A percentile compares a stretch with the other conserved stretches of the same genome.
phyloP scores from a whole-genome alignment of 305 asterid species.

The Nicotiana rustica region DNA sequence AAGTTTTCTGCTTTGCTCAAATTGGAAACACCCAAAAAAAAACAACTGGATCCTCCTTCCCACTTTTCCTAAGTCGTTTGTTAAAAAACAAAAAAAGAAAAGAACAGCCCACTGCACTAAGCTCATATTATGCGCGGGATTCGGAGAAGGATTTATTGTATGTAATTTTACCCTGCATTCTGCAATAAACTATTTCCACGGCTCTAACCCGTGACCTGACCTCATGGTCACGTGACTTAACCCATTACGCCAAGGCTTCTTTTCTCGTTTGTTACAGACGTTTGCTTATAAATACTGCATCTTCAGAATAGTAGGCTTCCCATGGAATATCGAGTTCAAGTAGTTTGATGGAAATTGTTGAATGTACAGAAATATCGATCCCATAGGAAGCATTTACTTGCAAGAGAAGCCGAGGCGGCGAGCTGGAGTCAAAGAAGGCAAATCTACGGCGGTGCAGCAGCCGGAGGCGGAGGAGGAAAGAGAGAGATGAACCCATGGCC shows the following conservation, averaged over 20 bases:
- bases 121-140: no score
- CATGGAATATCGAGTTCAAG: background rate
- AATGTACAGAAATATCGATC: constrained; percentile 82
- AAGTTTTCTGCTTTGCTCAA: background rate
- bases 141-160: no score
- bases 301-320: background rate
- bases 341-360: background rate
- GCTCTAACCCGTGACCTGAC: no score
- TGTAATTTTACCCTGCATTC: no score
- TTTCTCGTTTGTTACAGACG: background rate
- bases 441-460: constrained; percentile 48
- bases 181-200: no score
- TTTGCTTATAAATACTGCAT: background rate
- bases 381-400: constrained; percentile 84
- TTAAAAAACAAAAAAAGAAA: no score
- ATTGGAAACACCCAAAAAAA: background rate
- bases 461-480: constrained; percentile 54
- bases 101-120: no score
- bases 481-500: constrained; percentile 70
- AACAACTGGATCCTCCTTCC: background rate
- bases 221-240: no score
- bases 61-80: background rate
- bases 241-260: no score
- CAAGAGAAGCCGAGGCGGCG: constrained; percentile 90
- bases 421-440: constrained; percentile 85